Evolutionary conservation across 768 basidiomycete genomes (phyloP).

Genomic region (Russula foetens): DNA sequence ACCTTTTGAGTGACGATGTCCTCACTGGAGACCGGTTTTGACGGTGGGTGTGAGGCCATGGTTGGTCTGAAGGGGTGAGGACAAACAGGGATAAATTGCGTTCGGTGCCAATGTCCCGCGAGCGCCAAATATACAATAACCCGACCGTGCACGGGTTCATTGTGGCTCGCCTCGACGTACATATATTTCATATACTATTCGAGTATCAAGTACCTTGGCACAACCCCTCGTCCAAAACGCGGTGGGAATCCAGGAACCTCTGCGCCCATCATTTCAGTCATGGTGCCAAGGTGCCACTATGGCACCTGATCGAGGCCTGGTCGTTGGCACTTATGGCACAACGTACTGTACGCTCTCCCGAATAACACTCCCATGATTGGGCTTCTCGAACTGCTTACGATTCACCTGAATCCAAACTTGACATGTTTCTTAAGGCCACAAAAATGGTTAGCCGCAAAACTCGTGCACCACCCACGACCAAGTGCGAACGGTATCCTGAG

Average conservation of each 20-base stretch:
- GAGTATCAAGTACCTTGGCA: neutral
- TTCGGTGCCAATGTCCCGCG: too few species aligned
- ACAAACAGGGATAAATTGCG: constrained; percentile 13
- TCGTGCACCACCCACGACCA: too few species aligned
- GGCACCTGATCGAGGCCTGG: neutral
- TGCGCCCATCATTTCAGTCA: neutral
- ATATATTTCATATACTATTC: neutral
- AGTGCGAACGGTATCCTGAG: too few species aligned
- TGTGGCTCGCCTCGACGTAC: neutral
- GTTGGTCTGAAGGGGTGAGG: neutral
- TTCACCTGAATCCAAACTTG: too few species aligned
- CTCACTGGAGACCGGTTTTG: constrained; percentile 76
- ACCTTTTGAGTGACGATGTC: constrained; percentile 89
- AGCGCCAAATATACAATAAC: neutral
- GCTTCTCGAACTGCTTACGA: neutral
- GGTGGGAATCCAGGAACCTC: neutral
- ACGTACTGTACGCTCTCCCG: neutral
- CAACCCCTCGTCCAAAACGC: neutral
- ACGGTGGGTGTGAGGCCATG: constrained; percentile 35
- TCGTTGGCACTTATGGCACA: neutral
- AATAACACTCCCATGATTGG: neutral
- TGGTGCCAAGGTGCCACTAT: neutral
- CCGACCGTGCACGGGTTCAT: neutral
- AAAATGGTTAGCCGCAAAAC: too few species aligned
- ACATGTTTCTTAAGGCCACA: too few species aligned